Evolutionary conservation across 352 stramenopile genomes (phyloP), one percentile per base, ranked within the genome.

Genomic region (Thraustochytrium sp.): DNA sequence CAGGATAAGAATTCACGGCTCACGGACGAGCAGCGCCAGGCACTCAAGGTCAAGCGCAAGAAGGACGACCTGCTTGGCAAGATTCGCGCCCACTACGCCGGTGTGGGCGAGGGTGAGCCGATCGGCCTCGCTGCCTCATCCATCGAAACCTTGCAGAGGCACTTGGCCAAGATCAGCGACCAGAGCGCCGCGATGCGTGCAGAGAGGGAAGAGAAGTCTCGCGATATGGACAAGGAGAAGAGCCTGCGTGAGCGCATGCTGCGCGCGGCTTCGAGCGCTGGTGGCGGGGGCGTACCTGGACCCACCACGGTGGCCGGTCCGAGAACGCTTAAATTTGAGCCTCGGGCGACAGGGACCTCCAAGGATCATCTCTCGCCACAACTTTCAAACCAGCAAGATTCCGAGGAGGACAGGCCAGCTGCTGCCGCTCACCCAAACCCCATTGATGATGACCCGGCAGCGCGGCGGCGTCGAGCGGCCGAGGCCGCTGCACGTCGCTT

Each of bases 21-120:
- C 53, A 65, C 44, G 21, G 68, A 80, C 21, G 68, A 80, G 42
- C 68, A 80, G 37, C 68, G 68, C 11, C 21, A 18, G 13, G 68
- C 34, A 1, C 68, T 80, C 44, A 68, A 63, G n/a, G 13, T 63
- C 0, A 80, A 80, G 68, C 26, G 68, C 4, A 68, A 63, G 13
- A 80, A 80, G 68, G 68, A 80, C 37, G 68, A 80, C 48, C 68
- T 80, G 5, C n/a, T 80, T 16, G 68, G 68, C 23, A 80, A 80
- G 31, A 80, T 80, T 0, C 21, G 31, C 9, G 68, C 68, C n/a
- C 68, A 80, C 68, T 80, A 80, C 42, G 68, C 68, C 9, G 26
- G 21, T 23, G 3, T 80, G 18, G 68, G 68, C 46, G 53, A 29
- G 5, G 68, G 13, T 11, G 68, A 61, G 48, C 68, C 68, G 21